phyloP scores from a whole-genome alignment of 495 filamentous ascomycete genomes.

The Pyronema domesticum region DNA sequence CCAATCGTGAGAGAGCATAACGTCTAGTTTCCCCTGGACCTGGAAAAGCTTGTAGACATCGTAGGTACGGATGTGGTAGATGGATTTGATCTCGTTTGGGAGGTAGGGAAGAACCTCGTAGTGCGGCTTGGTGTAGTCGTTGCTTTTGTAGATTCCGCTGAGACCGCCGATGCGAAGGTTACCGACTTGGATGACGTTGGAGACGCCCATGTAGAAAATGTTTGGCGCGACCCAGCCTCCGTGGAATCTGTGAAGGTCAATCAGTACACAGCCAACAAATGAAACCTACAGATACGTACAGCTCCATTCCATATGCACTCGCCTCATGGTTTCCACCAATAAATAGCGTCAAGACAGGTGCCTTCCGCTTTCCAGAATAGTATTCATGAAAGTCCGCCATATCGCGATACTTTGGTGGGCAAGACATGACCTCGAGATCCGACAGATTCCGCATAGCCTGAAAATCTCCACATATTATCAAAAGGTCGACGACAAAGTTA shows the following conservation, averaged over 20 bases:
- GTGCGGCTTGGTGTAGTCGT: conserved; percentile 65
- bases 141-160: conserved; percentile 82
- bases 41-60: conserved; percentile 83
- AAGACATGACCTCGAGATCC: conserved; percentile 72
- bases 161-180: conserved; percentile 74
- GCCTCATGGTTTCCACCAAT: conserved; percentile 92
- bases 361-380: conserved; percentile 57
- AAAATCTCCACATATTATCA: conserved; percentile 71
- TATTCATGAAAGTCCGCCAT: conserved; percentile 87
- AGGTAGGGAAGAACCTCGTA: conserved; percentile 76
- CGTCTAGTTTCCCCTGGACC: conserved; percentile 61
- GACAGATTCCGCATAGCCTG: conserved; percentile 75
- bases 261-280: not conserved
- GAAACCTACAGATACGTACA: conserved; percentile 32
- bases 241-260: conserved; percentile 31
- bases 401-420: conserved; percentile 63
- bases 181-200: conserved; percentile 68
- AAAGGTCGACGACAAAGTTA: conserved; percentile 71
- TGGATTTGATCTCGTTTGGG: conserved; percentile 46
- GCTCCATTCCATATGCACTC: conserved; percentile 64
- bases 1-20: conserved; percentile 93
- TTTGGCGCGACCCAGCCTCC: conserved; percentile 94
- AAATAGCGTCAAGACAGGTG: conserved; percentile 81
- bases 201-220: conserved; percentile 89
- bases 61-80: conserved; percentile 81